These are phyloP conservation scores for Mucor circinelloides DNA, from an alignment of 371 early-diverging fungal genomes.

Conservation along the genomic window DNA sequence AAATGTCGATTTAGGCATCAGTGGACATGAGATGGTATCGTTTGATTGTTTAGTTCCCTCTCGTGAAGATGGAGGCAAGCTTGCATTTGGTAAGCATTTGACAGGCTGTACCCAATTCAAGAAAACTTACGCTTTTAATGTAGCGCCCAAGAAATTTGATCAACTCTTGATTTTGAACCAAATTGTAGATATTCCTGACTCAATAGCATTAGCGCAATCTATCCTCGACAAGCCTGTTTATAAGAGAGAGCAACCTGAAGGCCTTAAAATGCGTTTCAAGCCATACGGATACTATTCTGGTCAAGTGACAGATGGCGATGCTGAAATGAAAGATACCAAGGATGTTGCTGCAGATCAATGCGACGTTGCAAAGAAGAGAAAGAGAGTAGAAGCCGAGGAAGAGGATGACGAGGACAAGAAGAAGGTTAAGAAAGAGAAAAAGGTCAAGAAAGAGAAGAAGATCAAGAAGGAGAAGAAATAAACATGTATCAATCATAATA, in stretches of 20 bases:
- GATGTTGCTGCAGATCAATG: neutral
- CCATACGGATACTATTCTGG: slow-evolving; percentile 50
- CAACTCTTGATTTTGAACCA: slow-evolving; percentile 45
- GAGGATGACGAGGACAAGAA: slow-evolving; percentile 17
- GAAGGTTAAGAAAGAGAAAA: slow-evolving; percentile 19
- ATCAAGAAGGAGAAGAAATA: slow-evolving; percentile 7
- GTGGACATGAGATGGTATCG: slow-evolving; percentile 54
- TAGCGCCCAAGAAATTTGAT: slow-evolving; percentile 41
- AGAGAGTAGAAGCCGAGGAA: slow-evolving; percentile 9
- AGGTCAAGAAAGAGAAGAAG: slow-evolving; percentile 19
- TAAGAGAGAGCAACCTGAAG: slow-evolving; percentile 50
- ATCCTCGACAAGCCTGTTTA: slow-evolving; percentile 39
- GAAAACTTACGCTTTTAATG: neutral
- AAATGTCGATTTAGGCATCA: slow-evolving; percentile 36
- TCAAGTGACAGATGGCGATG: neutral
- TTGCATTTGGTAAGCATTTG: slow-evolving; percentile 30
- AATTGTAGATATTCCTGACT: slow-evolving; percentile 46
- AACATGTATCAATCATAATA: neutral
- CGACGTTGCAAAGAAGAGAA: slow-evolving; percentile 17
- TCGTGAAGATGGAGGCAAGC: slow-evolving; percentile 33
- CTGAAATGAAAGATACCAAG: neutral
- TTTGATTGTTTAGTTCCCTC: slow-evolving; percentile 45
- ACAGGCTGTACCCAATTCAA: too few relatives aligned
- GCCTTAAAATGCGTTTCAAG: slow-evolving; percentile 49
- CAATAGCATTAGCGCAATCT: slow-evolving; percentile 36